Evolutionary conservation across 371 early-diverging fungal genomes (phyloP), one percentile per base, ranked within the genome.

Genomic region (Choanephora cucurbitarum): DNA sequence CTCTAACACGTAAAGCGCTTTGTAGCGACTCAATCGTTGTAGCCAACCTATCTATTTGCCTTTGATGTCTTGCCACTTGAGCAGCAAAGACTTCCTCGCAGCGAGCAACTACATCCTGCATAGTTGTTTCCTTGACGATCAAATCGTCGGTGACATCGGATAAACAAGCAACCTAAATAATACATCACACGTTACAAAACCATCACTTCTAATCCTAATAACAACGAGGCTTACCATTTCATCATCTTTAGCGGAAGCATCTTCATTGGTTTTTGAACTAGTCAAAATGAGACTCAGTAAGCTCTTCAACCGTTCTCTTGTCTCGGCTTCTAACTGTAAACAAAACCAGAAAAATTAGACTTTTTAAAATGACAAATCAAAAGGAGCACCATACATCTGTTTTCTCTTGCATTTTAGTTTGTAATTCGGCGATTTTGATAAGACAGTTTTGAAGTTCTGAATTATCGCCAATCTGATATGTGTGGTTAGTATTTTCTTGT

Each of bases 361-460:
- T 49, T 42, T 34, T 15, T 31, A 41, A 45, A 10, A n/a, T 49
- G 17, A 28, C 13, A 13, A 5, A 31, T 21, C 11, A 17, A 32
- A 44, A 18, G 14, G 11, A 31, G 14, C 21, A 44, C 17, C 55
- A 58, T 73, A 70, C 72, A 51, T 78, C 79, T 9, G 58, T 67
- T 13, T 85, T 90, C 31, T 84, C 70, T 55, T 83, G 81, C 54
- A 97, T 77, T 64, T 90, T 82, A 6, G 82, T 79, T 65, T 91
- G 85, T 19, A 94, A 74, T 42, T 92, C 89, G 14, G 77, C 84
- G 60, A 94, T 94, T 67, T 90, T 91, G 7, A 75, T 55, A 22
- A 81, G 73, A 61, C 91, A 94, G 60, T 92, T 88, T 68, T 91
- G 89, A 24, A 94, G 70, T 5, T 92, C 89, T 47, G 93, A 91